Evolutionary conservation across 176 grass and related monocot species (phyloP), one percentile per base, ranked within the genome.

Genomic region (Aegilops bicornis): DNA sequence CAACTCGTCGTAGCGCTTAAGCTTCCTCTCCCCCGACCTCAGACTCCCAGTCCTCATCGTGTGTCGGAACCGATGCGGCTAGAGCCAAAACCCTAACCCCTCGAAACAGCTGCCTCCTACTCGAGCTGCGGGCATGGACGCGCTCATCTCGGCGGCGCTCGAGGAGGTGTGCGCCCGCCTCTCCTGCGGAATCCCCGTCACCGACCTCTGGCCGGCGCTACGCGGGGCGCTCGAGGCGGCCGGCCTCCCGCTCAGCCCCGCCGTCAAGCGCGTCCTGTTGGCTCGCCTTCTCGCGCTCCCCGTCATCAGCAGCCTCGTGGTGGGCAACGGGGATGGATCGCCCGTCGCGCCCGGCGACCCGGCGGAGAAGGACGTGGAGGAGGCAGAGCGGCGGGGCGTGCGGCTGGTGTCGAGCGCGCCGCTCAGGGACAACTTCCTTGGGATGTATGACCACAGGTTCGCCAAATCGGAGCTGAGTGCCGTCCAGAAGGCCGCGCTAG

Each of bases 161-260:
- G 96, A 98, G 83, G 93, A 95, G 89, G 86, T 98, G 84, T 98
- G 96, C 84, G 86, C 79, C 6, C 77, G 90, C 35, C 89, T 92
- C 6, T 79, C 84, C 19, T 63, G 72, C 20, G 93, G 96, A 8
- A 79, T 95, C 43, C 82, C 77, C 19, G 79, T 95, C 42, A 12
- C 79, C 27, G 88, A 94, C 2, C 90, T 98, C 13, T 98, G 88
- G 88, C 73, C 86, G 56, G 78, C 79, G 7, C 80, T 95, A 5
- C 86, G 77, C 24, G 61, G 77, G 14, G 80, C 86, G 63, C 74
- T 93, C 68, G 80, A 84, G 59, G 87, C 35, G 5, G 68, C 88
- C 7, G 89, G 87, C 52, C 92, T 99, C 64, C 87, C 88, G 62
- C 71, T 83, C 27, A 76, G 61, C 36, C 50, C 66, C 2, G 23